Conservation (phyloP, 257 asterid species). For the Nicotiana noctiflora region DNA sequence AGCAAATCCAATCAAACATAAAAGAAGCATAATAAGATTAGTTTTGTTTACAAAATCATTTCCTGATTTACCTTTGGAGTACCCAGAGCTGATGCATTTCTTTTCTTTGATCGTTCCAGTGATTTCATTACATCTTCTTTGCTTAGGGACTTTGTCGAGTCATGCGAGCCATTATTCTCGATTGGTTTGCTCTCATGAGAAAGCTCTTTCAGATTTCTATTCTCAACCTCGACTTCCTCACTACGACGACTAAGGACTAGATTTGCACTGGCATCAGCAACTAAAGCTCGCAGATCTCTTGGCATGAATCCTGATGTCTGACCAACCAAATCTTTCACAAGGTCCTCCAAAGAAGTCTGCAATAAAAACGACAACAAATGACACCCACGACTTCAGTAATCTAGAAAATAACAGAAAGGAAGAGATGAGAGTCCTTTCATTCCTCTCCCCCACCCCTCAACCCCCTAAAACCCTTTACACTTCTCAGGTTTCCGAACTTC, state of each 20-base stretch:
- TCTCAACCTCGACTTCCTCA: conserved; percentile 28
- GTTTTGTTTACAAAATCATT: not conserved
- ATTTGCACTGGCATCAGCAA: conserved; percentile 87
- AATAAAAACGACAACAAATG: conserved; percentile 13
- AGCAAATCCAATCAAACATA: not conserved
- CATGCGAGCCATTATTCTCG: conserved; percentile 28
- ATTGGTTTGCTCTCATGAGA: conserved; percentile 28
- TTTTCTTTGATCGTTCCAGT: conserved; percentile 81
- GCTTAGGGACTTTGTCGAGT: conserved; percentile 31
- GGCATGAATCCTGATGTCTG: conserved; percentile 99
- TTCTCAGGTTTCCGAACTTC: not conserved
- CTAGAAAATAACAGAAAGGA: not conserved
- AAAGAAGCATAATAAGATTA: not conserved
- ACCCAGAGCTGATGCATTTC: conserved; percentile 95
- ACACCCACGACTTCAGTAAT: not conserved
- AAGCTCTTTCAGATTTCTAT: conserved; percentile 24
- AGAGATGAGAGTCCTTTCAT: not conserved
- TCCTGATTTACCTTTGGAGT: conserved; percentile 74
- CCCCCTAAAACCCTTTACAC: not conserved
- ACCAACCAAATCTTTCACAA: conserved; percentile 78
- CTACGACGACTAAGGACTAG: conserved; percentile 29
- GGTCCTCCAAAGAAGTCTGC: conserved; percentile 64
- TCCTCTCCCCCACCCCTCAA: not conserved
- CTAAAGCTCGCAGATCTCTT: conserved; percentile 73
- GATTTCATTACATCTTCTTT: conserved; percentile 80